Conservation (phyloP, 768 basidiomycete genomes). For the Rubroboletus pulcherrimus region DNA sequence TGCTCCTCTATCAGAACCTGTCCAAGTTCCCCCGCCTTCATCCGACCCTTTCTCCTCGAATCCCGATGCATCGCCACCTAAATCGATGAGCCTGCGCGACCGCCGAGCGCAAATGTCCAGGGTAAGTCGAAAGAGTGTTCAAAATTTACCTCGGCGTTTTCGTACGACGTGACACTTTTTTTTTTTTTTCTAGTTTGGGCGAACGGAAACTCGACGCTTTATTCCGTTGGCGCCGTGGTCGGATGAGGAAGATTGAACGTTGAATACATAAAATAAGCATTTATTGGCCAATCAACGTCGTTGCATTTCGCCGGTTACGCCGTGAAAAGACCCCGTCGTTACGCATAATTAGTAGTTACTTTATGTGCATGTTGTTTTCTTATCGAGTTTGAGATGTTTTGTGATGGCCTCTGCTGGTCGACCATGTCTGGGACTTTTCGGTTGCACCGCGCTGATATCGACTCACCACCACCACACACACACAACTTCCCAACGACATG, state of each 20-base stretch:
- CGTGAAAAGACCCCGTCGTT: conserved; percentile 8
- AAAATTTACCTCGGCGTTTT: background rate
- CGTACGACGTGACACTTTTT: background rate
- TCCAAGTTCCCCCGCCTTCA: background rate
- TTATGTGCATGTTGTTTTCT: background rate
- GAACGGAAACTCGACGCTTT: conserved; percentile 26
- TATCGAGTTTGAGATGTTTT: background rate
- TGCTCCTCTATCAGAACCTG: background rate
- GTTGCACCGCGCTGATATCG: background rate
- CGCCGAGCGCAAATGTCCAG: conserved; percentile 29
- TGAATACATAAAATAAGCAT: conserved; percentile 11
- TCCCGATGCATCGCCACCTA: conserved; percentile 14
- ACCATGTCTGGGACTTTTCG: background rate
- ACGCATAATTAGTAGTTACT: background rate
- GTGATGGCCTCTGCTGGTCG: background rate
- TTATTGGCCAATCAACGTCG: conserved; percentile 14
- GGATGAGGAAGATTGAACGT: conserved; percentile 27
- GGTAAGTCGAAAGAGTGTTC: conserved; percentile 13
- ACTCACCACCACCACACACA: background rate
- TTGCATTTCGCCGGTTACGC: conserved; percentile 9
- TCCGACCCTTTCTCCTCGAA: background rate
- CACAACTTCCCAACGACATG: conserved; percentile 16
- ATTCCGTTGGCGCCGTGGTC: conserved; percentile 30
- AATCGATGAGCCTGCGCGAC: conserved; percentile 31
- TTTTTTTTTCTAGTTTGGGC: conserved; percentile 22